These are phyloP conservation scores for Orbilia blumenaviensis DNA, from an alignment of 2,329 filamentous ascomycete genomes.

Conservation along the genomic window DNA sequence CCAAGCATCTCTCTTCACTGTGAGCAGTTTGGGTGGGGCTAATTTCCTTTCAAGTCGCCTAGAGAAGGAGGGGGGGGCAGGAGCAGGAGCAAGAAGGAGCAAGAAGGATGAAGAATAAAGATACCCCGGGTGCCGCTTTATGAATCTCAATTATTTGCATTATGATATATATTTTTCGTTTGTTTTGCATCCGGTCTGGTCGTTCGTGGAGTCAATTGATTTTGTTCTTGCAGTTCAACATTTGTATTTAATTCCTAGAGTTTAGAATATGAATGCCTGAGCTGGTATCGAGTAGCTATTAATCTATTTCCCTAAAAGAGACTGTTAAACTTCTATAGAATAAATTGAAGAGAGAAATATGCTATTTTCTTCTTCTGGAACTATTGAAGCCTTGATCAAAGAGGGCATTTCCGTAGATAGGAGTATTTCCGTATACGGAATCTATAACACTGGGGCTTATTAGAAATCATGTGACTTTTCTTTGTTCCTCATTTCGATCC, in stretches of 20 bases:
- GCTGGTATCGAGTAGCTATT: neutral
- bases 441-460: no score
- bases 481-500: no score
- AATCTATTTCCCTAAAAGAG: neutral
- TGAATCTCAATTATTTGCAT: neutral
- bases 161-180: neutral
- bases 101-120: neutral
- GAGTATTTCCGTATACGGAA: no score
- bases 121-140: neutral
- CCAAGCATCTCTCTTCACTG: constrained; percentile 66
- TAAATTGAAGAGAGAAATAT: no score
- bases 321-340: no score
- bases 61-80: neutral
- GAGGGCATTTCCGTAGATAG: no score
- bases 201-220: constrained; percentile 6
- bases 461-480: no score
- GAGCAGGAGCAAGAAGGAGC: no score
- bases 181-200: constrained; percentile 14
- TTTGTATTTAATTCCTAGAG: neutral
- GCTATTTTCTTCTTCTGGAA: no score
- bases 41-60: neutral
- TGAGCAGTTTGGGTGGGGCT: constrained; percentile 65
- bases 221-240: neutral
- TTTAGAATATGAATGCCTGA: constrained; percentile 1
- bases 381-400: no score